Evolutionary conservation across 225 moss, liverwort and hornwort species (phyloP).

Genomic region (Sphagnum contortum): DNA sequence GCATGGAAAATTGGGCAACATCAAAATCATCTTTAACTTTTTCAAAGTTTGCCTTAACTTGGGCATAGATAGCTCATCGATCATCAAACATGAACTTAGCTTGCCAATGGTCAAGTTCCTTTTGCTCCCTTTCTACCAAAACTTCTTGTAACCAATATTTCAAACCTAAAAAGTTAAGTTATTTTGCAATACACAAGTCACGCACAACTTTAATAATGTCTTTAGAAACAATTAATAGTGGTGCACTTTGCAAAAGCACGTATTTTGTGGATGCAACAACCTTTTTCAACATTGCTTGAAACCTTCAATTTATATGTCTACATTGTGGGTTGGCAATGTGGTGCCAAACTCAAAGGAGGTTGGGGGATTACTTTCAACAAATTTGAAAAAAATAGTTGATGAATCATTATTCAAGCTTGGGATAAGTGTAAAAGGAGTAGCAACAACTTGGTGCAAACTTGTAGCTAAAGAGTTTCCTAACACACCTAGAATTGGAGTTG

Average conservation of each 20-base stretch:
- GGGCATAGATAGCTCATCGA: not conserved
- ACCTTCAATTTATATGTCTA: too few species aligned
- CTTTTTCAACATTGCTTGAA: too few species aligned
- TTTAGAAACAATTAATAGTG: not conserved
- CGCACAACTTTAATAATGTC: not conserved
- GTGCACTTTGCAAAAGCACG: not conserved
- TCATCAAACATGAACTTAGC: not conserved
- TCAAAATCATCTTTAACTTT: not conserved
- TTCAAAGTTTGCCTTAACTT: not conserved
- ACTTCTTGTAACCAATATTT: not conserved
- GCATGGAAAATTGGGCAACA: not conserved
- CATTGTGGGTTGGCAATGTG: too few species aligned
- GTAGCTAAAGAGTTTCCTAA: not conserved
- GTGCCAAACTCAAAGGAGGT: too few species aligned
- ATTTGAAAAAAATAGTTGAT: too few species aligned
- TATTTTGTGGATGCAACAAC: not conserved
- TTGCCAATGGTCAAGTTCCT: not conserved
- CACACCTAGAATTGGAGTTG: not conserved
- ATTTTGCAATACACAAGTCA: not conserved
- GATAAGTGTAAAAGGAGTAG: too few species aligned
- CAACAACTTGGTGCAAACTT: not conserved
- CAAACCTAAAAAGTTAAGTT: not conserved
- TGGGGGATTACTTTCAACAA: too few species aligned
- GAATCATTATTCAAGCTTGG: too few species aligned
- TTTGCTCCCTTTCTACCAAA: not conserved